Percentiles rank a stretch among this genome's conserved stretches.
phyloP scores from a whole-genome alignment of 2,329 filamentous ascomycete species.

The Pseudocercospora vitis region DNA sequence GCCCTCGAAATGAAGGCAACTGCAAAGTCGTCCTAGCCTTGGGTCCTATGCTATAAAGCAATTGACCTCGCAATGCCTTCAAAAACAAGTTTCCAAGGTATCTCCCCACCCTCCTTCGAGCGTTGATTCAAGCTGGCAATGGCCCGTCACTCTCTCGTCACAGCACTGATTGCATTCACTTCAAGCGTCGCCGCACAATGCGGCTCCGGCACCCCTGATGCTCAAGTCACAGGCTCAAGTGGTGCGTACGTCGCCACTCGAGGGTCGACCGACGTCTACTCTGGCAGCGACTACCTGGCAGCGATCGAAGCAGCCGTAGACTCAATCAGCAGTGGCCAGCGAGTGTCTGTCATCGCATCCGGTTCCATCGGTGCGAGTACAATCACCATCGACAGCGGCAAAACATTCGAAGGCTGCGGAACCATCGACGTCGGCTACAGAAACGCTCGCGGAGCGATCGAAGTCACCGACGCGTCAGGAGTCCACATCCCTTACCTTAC shows the following conservation, averaged over 20 bases:
- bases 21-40: not conserved
- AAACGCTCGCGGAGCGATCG: slow-evolving; percentile 55
- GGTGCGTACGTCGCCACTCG: slow-evolving; percentile 49
- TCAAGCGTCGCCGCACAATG: slow-evolving; percentile 38
- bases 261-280: slow-evolving; percentile 51
- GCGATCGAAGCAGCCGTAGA: slow-evolving; percentile 58
- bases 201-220: slow-evolving; percentile 50
- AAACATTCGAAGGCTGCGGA: slow-evolving; percentile 60
- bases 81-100: not conserved
- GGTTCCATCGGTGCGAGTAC: slow-evolving; percentile 57
- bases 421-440: slow-evolving; percentile 52
- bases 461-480: slow-evolving; percentile 50
- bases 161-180: not conserved
- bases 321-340: slow-evolving; percentile 53
- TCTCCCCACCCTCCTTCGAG: not conserved
- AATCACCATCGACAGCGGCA: slow-evolving; percentile 53
- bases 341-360: slow-evolving; percentile 55
- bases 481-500: slow-evolving; percentile 58
- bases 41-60: not conserved
- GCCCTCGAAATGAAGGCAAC: not conserved
- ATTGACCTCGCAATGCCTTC: not conserved
- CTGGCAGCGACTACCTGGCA: slow-evolving; percentile 54
- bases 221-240: slow-evolving; percentile 50
- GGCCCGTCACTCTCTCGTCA: not conserved
- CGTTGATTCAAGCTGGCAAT: too few species aligned